Base-by-base conservation (phyloP, 2,329 filamentous ascomycete species). In the Colletotrichum cereale region DNA sequence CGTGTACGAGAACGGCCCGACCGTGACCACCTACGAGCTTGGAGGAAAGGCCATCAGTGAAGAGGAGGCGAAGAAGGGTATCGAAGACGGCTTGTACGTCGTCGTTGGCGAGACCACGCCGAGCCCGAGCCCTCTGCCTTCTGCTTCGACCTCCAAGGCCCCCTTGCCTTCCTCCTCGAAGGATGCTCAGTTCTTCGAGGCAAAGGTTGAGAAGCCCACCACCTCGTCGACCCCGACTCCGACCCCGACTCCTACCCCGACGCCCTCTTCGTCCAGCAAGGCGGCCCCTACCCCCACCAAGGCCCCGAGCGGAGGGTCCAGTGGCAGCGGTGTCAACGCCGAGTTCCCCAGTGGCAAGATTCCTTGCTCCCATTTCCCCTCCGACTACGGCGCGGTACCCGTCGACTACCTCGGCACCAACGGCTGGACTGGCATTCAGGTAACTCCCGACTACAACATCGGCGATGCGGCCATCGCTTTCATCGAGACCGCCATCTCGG, bases 371-470 rank as follows among this genome's bases (percentile, higher is more conserved):
- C 79, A 86, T 2, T 97, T 98, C 85, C 95, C 95, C 21, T 90
- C 90, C 3, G 85, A 89, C 0, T 98, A 97, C 78, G 96, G 96
- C 76, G 92, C 95, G 1, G 78, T 97, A 56, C 65, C 89, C 60
- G 84, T 96, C 38, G 79, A 87, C 66, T 96, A 92, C 86, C 86
- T 95, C 34, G 86, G 87, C 24, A 84, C 94, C 10, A 88, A 86
- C 73, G 95, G 94, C 74, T 99, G 91, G 91, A 90, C 89, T 75
- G 94, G 95, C 78, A 86, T 98, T 73, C 95, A 97, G 82, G 85
- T 86, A 64, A 82, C 85, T 18, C 86, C 87, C 66, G 84, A 85
- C 72, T 90, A 85, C 78, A 82, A 80, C n/a, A 69, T 84, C 36
- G 82, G 80, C 34, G 85, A 85, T 57, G 78, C 84, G 18, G 78